Base-by-base conservation (phyloP, 805 yeast genomes). In the Starmerella cellae region DNA sequence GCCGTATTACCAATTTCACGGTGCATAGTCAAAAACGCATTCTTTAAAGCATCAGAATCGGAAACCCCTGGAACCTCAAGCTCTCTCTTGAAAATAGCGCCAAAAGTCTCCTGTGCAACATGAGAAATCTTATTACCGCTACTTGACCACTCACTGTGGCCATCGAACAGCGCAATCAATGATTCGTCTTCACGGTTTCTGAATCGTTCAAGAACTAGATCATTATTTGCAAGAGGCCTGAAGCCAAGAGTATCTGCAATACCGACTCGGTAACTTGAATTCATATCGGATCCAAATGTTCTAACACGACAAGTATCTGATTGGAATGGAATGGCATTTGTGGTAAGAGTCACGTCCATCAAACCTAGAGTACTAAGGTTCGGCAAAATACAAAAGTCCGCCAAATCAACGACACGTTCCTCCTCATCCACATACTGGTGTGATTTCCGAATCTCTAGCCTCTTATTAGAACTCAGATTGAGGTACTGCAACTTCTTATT, bases 261-360 rank as follows among this genome's bases (percentile, higher is more conserved):
- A 57, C 98, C 98, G 56, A 85, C 84, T 0, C 84, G 76, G 65
- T 82, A 72, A 36, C 73, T 74, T n/a, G 5, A 4, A 37, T 79
- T 78, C 19, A 83, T 62, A 38, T 75, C 79, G 0, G 95, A 79
- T 14, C 87, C 88, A 0, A 94, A 81, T 0, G 96, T 83, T 53
- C 98, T 75, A 17, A 91, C 79, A 64, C 98, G 79, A 51, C 82
- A 73, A 53, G 81, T 78, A 11, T 74, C 74, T 10, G 74, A 69
- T 60, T 87, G 95, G 60, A 88, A 97, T 8, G 96, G 97, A 6
- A 87, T 81, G 13, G 79, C 70, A 14, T 85, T 78, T 0, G 94
- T 80, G 1, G 94, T 84, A 47, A 88, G 70, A 1, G 98, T 91
- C 20, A 91, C 94, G 66, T 91, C 99, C 79, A 91, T 84, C 48